Evolutionary conservation across 306 rosid species (phyloP).

Genomic region (Vachellia collinsii): DNA sequence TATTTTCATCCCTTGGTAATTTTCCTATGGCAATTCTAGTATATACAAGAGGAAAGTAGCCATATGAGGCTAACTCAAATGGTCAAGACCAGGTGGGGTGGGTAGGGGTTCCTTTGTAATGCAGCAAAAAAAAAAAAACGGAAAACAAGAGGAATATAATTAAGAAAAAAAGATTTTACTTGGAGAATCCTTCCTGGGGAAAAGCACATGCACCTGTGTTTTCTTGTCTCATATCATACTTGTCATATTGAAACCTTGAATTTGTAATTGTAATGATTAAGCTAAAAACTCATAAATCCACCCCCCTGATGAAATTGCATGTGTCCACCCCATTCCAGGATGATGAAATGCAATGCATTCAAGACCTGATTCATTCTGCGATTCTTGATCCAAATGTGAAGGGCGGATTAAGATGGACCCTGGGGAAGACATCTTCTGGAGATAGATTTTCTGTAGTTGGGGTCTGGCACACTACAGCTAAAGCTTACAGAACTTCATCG

Average conservation of each 20-base stretch:
- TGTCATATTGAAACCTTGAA: background rate
- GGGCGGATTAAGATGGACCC: constrained; percentile 73
- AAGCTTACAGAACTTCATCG: constrained; percentile 38
- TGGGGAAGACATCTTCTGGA: constrained; percentile 50
- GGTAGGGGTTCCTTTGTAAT: background rate
- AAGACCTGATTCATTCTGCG: constrained; percentile 51
- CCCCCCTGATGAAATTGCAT: background rate
- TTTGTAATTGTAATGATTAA: background rate
- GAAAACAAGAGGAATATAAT: background rate
- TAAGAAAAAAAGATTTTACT: background rate
- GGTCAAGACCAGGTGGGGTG: no score
- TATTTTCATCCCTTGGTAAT: background rate
- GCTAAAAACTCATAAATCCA: background rate
- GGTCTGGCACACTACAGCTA: constrained; percentile 46
- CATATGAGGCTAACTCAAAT: no score
- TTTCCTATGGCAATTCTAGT: background rate
- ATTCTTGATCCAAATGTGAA: constrained; percentile 53
- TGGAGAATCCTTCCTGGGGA: background rate
- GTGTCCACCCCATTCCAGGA: constrained; percentile 40
- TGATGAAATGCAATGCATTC: constrained; percentile 55
- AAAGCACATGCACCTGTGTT: background rate
- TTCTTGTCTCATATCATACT: background rate
- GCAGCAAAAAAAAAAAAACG: background rate
- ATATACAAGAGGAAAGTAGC: background rate
- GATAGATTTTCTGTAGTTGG: constrained; percentile 49